A percentile compares a stretch with the other conserved stretches of the same genome.
phyloP scores from a whole-genome alignment of 352 stramenopile species.

The Globisporangium solare region DNA sequence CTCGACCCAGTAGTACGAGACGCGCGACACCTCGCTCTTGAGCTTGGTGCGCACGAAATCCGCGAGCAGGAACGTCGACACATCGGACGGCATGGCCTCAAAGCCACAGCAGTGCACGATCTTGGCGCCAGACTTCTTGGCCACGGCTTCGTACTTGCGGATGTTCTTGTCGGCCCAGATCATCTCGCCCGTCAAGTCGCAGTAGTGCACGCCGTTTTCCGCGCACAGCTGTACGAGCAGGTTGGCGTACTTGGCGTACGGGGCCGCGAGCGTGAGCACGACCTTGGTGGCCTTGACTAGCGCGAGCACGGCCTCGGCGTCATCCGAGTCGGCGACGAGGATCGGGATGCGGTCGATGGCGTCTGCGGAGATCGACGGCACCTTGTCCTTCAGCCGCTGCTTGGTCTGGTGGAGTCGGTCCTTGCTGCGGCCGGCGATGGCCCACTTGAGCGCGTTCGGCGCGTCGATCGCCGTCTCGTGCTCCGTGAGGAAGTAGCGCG shows the following conservation, averaged over 20 bases:
- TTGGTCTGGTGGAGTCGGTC: conserved; percentile 52
- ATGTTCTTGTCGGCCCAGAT: conserved; percentile 75
- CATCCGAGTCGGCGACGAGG: conserved; percentile 37
- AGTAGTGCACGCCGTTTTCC: conserved; percentile 85
- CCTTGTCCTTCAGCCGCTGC: conserved; percentile 24
- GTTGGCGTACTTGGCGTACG: conserved; percentile 73
- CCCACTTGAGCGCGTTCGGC: conserved; percentile 52
- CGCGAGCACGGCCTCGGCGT: conserved; percentile 37
- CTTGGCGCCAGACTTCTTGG: conserved; percentile 54
- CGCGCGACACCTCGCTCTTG: conserved; percentile 13
- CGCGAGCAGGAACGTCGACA: conserved; percentile 55
- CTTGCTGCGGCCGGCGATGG: conserved; percentile 68
- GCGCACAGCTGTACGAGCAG: conserved; percentile 75
- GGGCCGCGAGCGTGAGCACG: conserved; percentile 71
- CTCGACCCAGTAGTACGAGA: conserved; percentile 34
- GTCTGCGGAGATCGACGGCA: conserved; percentile 6
- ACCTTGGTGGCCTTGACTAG: conserved; percentile 68
- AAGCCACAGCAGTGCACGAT: conserved; percentile 83
- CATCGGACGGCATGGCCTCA: conserved; percentile 79
- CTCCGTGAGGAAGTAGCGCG: conserved; percentile 51
- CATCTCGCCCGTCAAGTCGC: conserved; percentile 87
- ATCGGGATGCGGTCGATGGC: conserved; percentile 28
- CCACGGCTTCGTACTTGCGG: conserved; percentile 37
- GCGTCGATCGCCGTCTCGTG: conserved; percentile 16
- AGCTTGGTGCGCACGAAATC: conserved; percentile 37